Conservation (phyloP, 225 moss, liverwort and hornwort genomes). For the Sphagnum contortum region DNA sequence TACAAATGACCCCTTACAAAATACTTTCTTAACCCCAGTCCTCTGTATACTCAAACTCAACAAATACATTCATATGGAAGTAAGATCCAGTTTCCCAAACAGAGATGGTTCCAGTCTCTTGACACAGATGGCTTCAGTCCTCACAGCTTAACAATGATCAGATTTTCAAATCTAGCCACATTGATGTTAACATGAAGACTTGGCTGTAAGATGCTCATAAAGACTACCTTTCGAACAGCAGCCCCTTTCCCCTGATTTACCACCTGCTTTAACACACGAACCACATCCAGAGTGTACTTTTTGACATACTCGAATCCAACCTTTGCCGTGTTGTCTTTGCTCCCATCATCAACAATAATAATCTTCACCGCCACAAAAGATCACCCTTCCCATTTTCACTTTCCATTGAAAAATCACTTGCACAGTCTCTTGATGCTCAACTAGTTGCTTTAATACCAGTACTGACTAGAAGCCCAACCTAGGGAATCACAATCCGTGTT, state of each 20-base stretch:
- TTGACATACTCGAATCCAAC: conserved; percentile 88
- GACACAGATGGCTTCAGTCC: too few species aligned
- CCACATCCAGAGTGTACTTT: conserved; percentile 67
- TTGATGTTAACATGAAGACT: too few species aligned
- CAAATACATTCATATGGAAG: too few species aligned
- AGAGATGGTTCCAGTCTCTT: too few species aligned
- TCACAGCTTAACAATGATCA: too few species aligned
- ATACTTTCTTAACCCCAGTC: too few species aligned
- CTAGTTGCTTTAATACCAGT: neutral
- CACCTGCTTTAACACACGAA: conserved; percentile 84
- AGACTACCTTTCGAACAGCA: conserved; percentile 70
- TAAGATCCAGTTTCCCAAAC: too few species aligned
- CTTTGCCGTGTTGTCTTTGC: conserved; percentile 79
- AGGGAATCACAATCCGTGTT: too few species aligned
- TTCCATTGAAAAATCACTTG: neutral
- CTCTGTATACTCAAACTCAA: too few species aligned
- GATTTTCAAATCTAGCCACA: too few species aligned
- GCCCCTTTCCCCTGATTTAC: conserved; percentile 94
- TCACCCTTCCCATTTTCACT: neutral
- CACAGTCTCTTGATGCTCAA: neutral
- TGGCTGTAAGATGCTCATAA: neutral
- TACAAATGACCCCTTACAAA: too few species aligned
- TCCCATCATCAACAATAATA: conserved; percentile 95
- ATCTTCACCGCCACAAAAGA: conserved; percentile 39
- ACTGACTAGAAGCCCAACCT: neutral